Evolutionary conservation across 306 rosid species (phyloP), one percentile per base, ranked within the genome.

Genomic region (Potentilla sterilis): DNA sequence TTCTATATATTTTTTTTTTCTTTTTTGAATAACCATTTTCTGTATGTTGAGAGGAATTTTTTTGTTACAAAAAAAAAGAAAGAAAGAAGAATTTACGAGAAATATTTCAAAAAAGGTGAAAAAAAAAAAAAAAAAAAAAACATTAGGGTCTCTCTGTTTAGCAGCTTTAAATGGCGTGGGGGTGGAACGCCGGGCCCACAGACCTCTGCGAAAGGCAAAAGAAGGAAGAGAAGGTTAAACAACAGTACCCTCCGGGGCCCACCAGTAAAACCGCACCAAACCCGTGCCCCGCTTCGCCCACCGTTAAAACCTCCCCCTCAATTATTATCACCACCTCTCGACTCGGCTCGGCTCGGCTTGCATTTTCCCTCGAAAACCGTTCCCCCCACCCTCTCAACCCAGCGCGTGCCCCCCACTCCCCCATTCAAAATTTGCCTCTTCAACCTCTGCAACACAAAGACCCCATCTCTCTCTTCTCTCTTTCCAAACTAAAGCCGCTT

Each of bases 341-440:
- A 41, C 62, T 57, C 65, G 68, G 68, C 42, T 48, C 48, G 34
- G 22, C 55, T 64, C 68, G 44, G 76, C 78, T 75, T 57, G 46
- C 51, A 2, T 8, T 6, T 37, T 54, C 32, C 49, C 24, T 5
- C 42, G 18, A 2, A 2, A 28, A 15, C 14, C 1, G 5, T 0
- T 1, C n/a, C 38, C 3, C 67, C 34, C 24, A 67, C 35, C 47
- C 69, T 42, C 75, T 32, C 32, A 64, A 54, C n/a, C 18, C 10
- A 0, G 84, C 87, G 83, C 87, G 89, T 75, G 24, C 78, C 19
- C 0, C 2, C 6, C 74, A 75, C 79, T 57, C 75, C 69, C 73
- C 82, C 83, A 52, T 83, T 83, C 88, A 78, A 78, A 79, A 78
- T 70, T 59, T 62, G 67, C 58, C 42, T 14, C 42, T 68, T 24